These are phyloP conservation scores for Pythium rhizo-oryzae DNA, from an alignment of 352 stramenopile genomes.

Conservation along the genomic window DNA sequence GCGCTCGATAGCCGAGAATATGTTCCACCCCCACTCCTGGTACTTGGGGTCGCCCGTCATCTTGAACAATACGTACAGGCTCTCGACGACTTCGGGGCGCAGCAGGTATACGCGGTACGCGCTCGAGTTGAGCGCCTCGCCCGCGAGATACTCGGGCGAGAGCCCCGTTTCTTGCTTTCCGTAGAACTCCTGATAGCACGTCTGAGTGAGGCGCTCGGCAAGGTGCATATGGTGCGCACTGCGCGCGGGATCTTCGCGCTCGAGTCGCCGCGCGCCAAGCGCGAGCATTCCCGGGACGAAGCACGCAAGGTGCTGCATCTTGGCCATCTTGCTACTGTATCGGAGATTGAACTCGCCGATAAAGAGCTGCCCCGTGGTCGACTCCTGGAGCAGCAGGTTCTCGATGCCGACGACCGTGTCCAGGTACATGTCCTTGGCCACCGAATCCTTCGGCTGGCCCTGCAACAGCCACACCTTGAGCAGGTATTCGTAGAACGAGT, in stretches of 20 bases:
- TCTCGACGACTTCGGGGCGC: slow-evolving; percentile 96
- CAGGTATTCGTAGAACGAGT: slow-evolving; percentile 99
- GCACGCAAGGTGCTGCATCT: slow-evolving; percentile 98
- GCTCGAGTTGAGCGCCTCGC: slow-evolving; percentile 15
- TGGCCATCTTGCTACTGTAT: slow-evolving; percentile 34
- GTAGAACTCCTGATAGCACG: slow-evolving; percentile 95
- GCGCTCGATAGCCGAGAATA: slow-evolving; percentile 93
- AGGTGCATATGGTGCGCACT: slow-evolving; percentile 80
- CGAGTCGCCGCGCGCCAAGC: slow-evolving; percentile 59
- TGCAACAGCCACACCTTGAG: slow-evolving; percentile 97
- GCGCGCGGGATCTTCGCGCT: slow-evolving; percentile 45
- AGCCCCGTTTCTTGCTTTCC: slow-evolving; percentile 90
- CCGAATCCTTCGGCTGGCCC: slow-evolving; percentile 62
- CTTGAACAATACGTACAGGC: slow-evolving; percentile 95
- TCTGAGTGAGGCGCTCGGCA: slow-evolving; percentile 91
- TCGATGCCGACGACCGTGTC: slow-evolving; percentile 93
- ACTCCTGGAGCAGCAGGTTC: slow-evolving; percentile 83
- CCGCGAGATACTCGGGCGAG: slow-evolving; percentile 88
- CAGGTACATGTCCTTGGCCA: slow-evolving; percentile 91
- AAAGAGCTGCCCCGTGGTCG: slow-evolving; percentile 55
- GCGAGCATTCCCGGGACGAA: slow-evolving; percentile 96
- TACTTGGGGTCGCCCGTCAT: slow-evolving; percentile 96
- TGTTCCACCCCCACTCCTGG: slow-evolving; percentile 95
- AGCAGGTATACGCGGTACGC: slow-evolving; percentile 90
- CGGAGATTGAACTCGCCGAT: slow-evolving; percentile 51